Conservation (phyloP, 306 rosid species). For the Rosa persica region DNA sequence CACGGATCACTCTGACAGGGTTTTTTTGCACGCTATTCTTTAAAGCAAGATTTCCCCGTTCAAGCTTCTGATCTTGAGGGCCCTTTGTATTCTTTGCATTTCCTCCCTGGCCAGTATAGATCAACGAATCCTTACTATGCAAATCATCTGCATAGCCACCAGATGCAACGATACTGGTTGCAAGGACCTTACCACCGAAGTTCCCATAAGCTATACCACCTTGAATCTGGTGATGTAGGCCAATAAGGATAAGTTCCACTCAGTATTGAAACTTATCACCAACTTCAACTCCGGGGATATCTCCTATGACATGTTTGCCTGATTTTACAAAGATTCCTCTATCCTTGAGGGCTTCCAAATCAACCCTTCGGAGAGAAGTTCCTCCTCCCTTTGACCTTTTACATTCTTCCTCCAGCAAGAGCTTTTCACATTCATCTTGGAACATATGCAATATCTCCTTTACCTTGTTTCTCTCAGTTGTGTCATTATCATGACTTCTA, state of each 20-base stretch:
- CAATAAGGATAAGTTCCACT: slow-evolving; percentile 70
- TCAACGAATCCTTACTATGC: slow-evolving; percentile 62
- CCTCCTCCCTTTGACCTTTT: slow-evolving; percentile 32
- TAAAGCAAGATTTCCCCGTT: slow-evolving; percentile 84
- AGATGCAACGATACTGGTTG: slow-evolving; percentile 79
- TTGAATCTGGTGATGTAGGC: slow-evolving; percentile 73
- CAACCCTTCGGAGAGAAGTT: slow-evolving; percentile 49
- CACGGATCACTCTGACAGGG: slow-evolving; percentile 84
- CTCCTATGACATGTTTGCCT: slow-evolving; percentile 60
- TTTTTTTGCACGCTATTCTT: slow-evolving; percentile 63
- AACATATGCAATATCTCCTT: slow-evolving; percentile 69
- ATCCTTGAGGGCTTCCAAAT: slow-evolving; percentile 58
- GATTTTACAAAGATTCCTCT: slow-evolving; percentile 38
- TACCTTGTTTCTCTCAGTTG: slow-evolving; percentile 53
- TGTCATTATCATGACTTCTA: slow-evolving; percentile 29
- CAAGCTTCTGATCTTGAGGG: slow-evolving; percentile 91
- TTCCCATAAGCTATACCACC: slow-evolving; percentile 76
- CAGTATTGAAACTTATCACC: slow-evolving; percentile 87
- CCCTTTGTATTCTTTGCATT: slow-evolving; percentile 54
- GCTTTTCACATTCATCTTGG: slow-evolving; percentile 67
- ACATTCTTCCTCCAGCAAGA: slow-evolving; percentile 67
- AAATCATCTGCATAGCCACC: slow-evolving; percentile 77
- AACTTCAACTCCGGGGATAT: slow-evolving; percentile 81
- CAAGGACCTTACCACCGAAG: slow-evolving; percentile 48
- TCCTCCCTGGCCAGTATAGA: slow-evolving; percentile 85